Percentiles rank a stretch among this genome's conserved stretches.
These are phyloP conservation scores for Fraxinus americana DNA, from an alignment of 257 asterid species.

Conservation along the genomic window DNA sequence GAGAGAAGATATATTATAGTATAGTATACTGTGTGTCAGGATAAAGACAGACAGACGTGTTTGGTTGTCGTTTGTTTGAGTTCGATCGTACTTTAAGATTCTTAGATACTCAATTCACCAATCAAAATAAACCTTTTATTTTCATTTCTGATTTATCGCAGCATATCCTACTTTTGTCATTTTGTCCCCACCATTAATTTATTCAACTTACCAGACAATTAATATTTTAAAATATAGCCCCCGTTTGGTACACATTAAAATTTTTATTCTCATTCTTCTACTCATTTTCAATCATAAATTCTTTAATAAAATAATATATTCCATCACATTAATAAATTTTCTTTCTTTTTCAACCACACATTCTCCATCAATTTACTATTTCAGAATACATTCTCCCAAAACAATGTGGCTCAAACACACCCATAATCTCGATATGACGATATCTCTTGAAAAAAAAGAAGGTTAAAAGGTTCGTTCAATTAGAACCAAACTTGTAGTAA, in stretches of 20 bases:
- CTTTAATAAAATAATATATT: no score
- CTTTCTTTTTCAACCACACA: no score
- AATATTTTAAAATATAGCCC: not conserved
- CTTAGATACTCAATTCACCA: not conserved
- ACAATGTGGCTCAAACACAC: no score
- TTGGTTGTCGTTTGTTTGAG: not conserved
- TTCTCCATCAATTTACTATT: no score
- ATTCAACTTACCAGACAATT: not conserved
- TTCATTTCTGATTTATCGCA: not conserved
- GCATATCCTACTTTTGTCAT: not conserved
- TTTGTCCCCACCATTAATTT: conserved; percentile 1
- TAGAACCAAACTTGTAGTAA: no score
- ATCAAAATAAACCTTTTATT: not conserved
- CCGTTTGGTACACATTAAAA: no score
- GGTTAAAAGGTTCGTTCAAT: not conserved
- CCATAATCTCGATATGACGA: no score
- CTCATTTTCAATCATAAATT: no score
- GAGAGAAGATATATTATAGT: no score
- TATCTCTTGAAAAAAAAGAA: not conserved
- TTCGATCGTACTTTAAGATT: not conserved
- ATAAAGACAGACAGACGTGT: not conserved
- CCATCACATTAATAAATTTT: no score
- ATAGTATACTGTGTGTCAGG: not conserved
- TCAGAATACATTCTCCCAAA: no score
- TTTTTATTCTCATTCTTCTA: no score